phyloP scores from a whole-genome alignment of 2,329 filamentous ascomycete species.

The Colletotrichum tamarilloi region DNA sequence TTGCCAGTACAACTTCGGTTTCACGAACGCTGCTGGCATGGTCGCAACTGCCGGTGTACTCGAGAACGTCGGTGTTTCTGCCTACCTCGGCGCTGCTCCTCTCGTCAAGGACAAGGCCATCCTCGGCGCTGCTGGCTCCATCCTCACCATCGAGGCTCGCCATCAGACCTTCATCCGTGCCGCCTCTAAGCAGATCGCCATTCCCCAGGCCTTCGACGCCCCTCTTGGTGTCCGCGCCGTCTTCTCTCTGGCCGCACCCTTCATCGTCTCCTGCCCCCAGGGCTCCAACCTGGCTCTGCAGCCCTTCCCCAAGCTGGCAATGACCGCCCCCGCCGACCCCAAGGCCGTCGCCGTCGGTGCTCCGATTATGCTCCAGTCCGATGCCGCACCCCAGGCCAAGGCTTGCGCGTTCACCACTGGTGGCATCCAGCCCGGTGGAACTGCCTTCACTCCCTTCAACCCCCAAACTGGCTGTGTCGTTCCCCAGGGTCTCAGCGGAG shows the following conservation, averaged over 20 bases:
- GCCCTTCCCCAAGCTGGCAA: slow-evolving; percentile 68
- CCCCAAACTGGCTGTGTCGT: slow-evolving; percentile 67
- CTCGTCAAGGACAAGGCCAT: slow-evolving; percentile 69
- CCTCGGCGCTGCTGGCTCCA: slow-evolving; percentile 74
- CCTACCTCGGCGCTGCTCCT: slow-evolving; percentile 77
- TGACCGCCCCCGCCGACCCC: slow-evolving; percentile 61
- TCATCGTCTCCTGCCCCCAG: slow-evolving; percentile 77
- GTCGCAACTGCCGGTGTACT: slow-evolving; percentile 76
- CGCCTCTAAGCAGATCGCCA: slow-evolving; percentile 66
- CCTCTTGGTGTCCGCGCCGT: slow-evolving; percentile 75
- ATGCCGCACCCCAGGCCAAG: slow-evolving; percentile 61
- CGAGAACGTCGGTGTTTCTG: slow-evolving; percentile 80
- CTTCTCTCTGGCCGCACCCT: slow-evolving; percentile 78
- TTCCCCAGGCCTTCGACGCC: slow-evolving; percentile 77
- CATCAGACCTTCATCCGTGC: slow-evolving; percentile 79
- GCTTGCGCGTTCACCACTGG: slow-evolving; percentile 77
- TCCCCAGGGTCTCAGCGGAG: slow-evolving; percentile 70
- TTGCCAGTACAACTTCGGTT: slow-evolving; percentile 79
- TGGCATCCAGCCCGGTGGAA: slow-evolving; percentile 64
- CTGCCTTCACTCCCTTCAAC: slow-evolving; percentile 68
- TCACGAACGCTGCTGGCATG: slow-evolving; percentile 74
- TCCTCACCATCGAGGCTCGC: slow-evolving; percentile 78
- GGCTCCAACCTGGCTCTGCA: slow-evolving; percentile 73
- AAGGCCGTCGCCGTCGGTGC: slow-evolving; percentile 51
- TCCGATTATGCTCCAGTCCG: slow-evolving; percentile 60